Conservation (phyloP, 1,284 basidiomycete species). For the Porogramme epimiltina region DNA sequence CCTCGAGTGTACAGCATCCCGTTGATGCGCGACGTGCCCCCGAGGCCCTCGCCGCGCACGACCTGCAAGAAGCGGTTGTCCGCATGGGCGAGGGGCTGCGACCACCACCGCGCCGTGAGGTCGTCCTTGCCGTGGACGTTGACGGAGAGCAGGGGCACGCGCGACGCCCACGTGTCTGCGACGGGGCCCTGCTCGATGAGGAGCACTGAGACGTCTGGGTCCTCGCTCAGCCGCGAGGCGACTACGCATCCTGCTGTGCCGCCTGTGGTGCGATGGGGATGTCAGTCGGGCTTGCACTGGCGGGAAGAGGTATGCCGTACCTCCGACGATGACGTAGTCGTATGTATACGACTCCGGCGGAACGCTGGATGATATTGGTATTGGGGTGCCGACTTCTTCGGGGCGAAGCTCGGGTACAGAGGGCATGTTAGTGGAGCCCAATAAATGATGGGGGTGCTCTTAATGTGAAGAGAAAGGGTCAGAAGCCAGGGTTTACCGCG, state of each 20-base stretch:
- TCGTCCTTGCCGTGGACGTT: constrained; percentile 19
- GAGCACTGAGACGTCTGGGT: constrained; percentile 29
- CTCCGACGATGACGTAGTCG: constrained; percentile 27
- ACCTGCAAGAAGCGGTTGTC: constrained; percentile 29
- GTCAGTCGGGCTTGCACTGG: background rate
- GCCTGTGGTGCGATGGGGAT: constrained; percentile 14
- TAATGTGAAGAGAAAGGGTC: too few species aligned
- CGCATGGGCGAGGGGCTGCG: constrained; percentile 21
- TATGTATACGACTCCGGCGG: constrained; percentile 9
- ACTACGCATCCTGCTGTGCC: constrained; percentile 39
- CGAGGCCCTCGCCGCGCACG: constrained; percentile 41
- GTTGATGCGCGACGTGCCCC: constrained; percentile 47
- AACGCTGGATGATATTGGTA: background rate
- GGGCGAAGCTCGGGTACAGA: background rate
- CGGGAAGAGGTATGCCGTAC: background rate
- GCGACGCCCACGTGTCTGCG: constrained; percentile 35
- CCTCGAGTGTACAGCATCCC: constrained; percentile 40
- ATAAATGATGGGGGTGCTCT: too few species aligned
- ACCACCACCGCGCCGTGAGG: constrained; percentile 26
- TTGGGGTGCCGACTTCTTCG: background rate
- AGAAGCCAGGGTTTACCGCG: too few species aligned
- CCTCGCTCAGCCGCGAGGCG: constrained; percentile 35
- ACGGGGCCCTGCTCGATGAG: constrained; percentile 37
- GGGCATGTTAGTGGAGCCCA: too few species aligned
- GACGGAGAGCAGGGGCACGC: constrained; percentile 37